Evolutionary conservation across 352 stramenopile genomes (phyloP).

Genomic region (Globisporangium echinulatum): DNA sequence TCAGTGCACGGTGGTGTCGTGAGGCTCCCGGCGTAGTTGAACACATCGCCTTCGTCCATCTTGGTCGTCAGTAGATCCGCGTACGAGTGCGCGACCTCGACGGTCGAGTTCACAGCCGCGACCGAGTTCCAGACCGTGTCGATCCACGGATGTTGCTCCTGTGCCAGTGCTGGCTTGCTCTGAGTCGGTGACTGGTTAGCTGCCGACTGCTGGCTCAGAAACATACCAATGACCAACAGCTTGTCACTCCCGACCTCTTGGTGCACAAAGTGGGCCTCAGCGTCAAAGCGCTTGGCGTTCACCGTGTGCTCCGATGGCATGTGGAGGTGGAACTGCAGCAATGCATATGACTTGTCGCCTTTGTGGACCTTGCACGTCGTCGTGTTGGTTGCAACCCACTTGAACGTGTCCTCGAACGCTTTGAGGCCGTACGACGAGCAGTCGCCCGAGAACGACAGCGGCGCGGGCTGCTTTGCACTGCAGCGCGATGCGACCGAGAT

Average conservation of each 20-base stretch:
- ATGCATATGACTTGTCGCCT: constrained; percentile 19
- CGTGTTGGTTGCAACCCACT: constrained; percentile 8
- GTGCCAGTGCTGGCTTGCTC: not conserved
- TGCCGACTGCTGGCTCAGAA: constrained; percentile 9
- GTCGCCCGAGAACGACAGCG: constrained; percentile 16
- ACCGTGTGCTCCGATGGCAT: constrained; percentile 38
- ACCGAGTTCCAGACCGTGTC: constrained; percentile 13
- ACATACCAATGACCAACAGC: constrained; percentile 23
- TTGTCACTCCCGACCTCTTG: constrained; percentile 17
- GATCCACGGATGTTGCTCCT: constrained; percentile 8
- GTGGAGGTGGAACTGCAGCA: constrained; percentile 41
- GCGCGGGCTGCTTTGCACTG: constrained; percentile 3
- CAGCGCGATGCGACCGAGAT: not conserved
- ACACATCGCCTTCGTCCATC: constrained; percentile 19
- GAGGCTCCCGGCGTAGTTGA: constrained; percentile 70
- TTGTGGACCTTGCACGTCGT: constrained; percentile 15
- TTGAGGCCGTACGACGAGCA: constrained; percentile 13
- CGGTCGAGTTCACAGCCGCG: constrained; percentile 7
- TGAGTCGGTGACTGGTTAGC: not conserved
- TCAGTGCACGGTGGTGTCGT: constrained; percentile 50
- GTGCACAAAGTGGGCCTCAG: constrained; percentile 42
- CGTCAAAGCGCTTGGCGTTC: constrained; percentile 20
- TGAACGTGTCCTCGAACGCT: constrained; percentile 13
- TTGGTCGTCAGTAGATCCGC: constrained; percentile 8
- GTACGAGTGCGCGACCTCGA: constrained; percentile 14